phyloP scores from a whole-genome alignment of 305 asterid species.

The Caryopteris hybrid region DNA sequence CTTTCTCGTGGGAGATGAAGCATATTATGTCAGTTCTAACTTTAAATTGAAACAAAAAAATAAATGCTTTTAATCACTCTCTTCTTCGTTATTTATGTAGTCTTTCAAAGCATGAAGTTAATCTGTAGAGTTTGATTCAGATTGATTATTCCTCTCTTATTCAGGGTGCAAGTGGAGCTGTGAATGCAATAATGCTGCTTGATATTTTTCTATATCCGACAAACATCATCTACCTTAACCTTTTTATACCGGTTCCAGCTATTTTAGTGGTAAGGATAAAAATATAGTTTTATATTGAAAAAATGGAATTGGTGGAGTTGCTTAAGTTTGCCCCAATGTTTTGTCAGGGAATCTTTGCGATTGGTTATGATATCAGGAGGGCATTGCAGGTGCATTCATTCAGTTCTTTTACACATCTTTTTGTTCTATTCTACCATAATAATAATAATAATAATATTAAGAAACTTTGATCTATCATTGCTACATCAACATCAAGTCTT shows the following conservation, averaged over 20 bases:
- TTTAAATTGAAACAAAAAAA: neutral
- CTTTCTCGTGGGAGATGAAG: neutral
- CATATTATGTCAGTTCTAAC: neutral
- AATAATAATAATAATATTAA: neutral
- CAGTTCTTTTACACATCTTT: neutral
- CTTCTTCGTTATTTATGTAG: neutral
- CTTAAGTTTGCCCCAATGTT: slow-evolving; percentile 10
- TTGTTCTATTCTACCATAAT: neutral
- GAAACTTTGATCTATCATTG: neutral
- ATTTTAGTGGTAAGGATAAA: slow-evolving; percentile 51
- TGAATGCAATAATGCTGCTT: slow-evolving; percentile 86
- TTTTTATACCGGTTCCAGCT: slow-evolving; percentile 83
- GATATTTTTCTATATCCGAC: slow-evolving; percentile 75
- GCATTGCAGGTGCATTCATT: slow-evolving; percentile 50
- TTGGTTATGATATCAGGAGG: slow-evolving; percentile 68
- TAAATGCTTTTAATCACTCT: neutral
- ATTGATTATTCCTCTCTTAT: slow-evolving; percentile 19
- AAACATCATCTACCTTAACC: slow-evolving; percentile 50
- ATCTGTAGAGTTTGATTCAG: neutral
- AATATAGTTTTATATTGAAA: neutral
- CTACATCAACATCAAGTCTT: neutral
- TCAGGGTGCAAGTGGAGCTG: slow-evolving; percentile 98
- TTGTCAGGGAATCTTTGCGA: slow-evolving; percentile 60
- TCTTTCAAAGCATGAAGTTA: neutral
- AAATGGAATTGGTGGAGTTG: neutral